Conservation (phyloP, 2,329 filamentous ascomycete genomes). For the Trichoderma sp. region DNA sequence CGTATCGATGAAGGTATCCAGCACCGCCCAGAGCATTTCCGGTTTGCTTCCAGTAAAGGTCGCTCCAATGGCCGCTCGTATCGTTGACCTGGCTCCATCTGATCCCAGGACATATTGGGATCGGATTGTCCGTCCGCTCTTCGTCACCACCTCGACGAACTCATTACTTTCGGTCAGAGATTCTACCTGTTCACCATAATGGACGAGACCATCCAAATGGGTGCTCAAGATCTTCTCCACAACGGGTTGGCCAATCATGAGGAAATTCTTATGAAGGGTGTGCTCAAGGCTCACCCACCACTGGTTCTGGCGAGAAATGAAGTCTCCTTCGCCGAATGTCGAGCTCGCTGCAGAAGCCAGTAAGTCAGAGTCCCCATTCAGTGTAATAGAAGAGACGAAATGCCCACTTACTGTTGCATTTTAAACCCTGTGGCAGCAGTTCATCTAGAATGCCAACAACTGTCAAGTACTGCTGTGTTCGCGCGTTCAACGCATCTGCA, state of each 20-base stretch:
- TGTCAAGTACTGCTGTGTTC: conserved; percentile 48
- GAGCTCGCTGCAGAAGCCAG: conserved; percentile 39
- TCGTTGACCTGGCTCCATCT: conserved; percentile 49
- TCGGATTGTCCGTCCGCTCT: conserved; percentile 32
- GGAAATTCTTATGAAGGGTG: conserved; percentile 45
- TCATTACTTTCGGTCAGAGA: conserved; percentile 57
- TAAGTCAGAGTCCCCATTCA: background rate
- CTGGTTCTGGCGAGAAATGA: conserved; percentile 45
- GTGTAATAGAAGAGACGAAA: background rate
- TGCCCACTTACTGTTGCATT: conserved; percentile 45
- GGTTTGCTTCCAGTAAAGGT: conserved; percentile 46
- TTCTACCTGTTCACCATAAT: conserved; percentile 39
- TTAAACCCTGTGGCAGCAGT: conserved; percentile 42
- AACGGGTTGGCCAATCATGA: conserved; percentile 50
- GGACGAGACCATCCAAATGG: conserved; percentile 33
- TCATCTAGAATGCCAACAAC: conserved; percentile 43
- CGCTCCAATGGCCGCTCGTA: conserved; percentile 41
- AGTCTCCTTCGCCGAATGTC: conserved; percentile 45
- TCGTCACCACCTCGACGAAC: conserved; percentile 38
- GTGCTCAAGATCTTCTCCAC: conserved; percentile 41
- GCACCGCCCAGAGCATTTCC: conserved; percentile 49
- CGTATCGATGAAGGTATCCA: conserved; percentile 49
- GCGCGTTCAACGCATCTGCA: conserved; percentile 48
- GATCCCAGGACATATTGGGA: conserved; percentile 49
- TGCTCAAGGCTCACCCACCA: conserved; percentile 49